Conservation (phyloP, 2,329 filamentous ascomycete species). For the Huntiella savannae region DNA sequence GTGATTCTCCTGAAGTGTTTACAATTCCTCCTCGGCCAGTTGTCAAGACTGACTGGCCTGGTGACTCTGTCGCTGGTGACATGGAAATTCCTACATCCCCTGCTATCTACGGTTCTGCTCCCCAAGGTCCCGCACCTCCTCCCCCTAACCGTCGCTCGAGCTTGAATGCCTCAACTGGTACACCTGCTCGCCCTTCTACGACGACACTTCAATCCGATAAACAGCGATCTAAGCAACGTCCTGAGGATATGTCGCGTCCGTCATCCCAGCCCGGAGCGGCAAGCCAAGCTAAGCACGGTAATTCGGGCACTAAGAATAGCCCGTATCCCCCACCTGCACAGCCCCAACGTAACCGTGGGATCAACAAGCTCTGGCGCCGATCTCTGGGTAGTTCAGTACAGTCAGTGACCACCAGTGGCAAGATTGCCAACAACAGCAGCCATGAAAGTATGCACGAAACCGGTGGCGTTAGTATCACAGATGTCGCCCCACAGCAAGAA, state of each 20-base stretch:
- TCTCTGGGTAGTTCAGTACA: slow-evolving; percentile 22
- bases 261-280: slow-evolving; percentile 7
- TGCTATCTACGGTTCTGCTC: slow-evolving; percentile 14
- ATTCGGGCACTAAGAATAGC: slow-evolving; percentile 7
- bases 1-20: slow-evolving; percentile 33
- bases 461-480: slow-evolving; percentile 6
- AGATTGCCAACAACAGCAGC: slow-evolving; percentile 10
- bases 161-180: slow-evolving; percentile 27
- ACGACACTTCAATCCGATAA: slow-evolving; percentile 7
- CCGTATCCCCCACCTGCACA: slow-evolving; percentile 9
- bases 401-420: neutral
- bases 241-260: slow-evolving; percentile 7
- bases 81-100: slow-evolving; percentile 16
- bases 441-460: slow-evolving; percentile 11
- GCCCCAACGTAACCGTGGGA: slow-evolving; percentile 18
- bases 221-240: slow-evolving; percentile 3
- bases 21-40: slow-evolving; percentile 25
- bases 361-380: slow-evolving; percentile 33
- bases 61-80: slow-evolving; percentile 24
- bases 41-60: slow-evolving; percentile 25
- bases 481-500: slow-evolving; percentile 7
- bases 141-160: slow-evolving; percentile 35
- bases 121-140: slow-evolving; percentile 22
- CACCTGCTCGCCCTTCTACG: slow-evolving; percentile 2
- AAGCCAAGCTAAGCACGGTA: slow-evolving; percentile 1